Percentiles rank a stretch among this genome's conserved stretches.
These are phyloP conservation scores for Beauveria asiatica DNA, from an alignment of 2,329 filamentous ascomycete genomes.

Conservation along the genomic window DNA sequence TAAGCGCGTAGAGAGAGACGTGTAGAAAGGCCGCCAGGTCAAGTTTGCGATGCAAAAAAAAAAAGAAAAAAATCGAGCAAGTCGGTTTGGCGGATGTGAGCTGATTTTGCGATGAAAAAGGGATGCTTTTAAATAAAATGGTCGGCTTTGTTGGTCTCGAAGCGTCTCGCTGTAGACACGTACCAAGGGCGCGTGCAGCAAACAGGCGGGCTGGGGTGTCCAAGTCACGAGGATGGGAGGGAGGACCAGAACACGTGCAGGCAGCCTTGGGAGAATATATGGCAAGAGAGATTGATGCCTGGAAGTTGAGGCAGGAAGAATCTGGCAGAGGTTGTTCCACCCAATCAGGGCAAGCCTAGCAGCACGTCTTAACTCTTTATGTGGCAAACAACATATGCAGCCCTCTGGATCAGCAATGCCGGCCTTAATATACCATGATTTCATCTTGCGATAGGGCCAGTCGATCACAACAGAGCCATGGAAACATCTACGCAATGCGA, in stretches of 20 bases:
- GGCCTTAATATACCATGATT: not conserved
- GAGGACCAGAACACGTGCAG: conserved; percentile 33
- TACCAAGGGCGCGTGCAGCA: conserved; percentile 6
- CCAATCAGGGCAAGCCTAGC: not conserved
- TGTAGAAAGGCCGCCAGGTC: conserved; percentile 9
- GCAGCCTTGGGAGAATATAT: conserved; percentile 31
- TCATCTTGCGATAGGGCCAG: too few species aligned
- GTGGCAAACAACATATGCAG: not conserved
- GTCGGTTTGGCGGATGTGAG: not conserved
- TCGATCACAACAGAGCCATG: too few species aligned
- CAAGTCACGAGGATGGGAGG: conserved; percentile 30
- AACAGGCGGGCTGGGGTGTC: conserved; percentile 10
- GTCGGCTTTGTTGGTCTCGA: conserved; percentile 8
- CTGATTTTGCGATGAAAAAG: conserved; percentile 4
- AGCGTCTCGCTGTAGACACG: not conserved
- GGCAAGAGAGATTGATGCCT: conserved; percentile 12
- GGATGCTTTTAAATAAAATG: conserved; percentile 10
- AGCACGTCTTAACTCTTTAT: not conserved
- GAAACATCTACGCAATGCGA: too few species aligned
- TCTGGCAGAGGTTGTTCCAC: not conserved
- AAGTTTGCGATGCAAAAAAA: not conserved
- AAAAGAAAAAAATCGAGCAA: not conserved
- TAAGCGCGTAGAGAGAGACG: conserved; percentile 15
- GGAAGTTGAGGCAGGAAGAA: not conserved
- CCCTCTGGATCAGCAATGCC: not conserved